Percentiles rank a stretch among this genome's conserved stretches.
phyloP scores from a whole-genome alignment of 2,329 filamentous ascomycete genomes.

The Diaporthe helianthi region DNA sequence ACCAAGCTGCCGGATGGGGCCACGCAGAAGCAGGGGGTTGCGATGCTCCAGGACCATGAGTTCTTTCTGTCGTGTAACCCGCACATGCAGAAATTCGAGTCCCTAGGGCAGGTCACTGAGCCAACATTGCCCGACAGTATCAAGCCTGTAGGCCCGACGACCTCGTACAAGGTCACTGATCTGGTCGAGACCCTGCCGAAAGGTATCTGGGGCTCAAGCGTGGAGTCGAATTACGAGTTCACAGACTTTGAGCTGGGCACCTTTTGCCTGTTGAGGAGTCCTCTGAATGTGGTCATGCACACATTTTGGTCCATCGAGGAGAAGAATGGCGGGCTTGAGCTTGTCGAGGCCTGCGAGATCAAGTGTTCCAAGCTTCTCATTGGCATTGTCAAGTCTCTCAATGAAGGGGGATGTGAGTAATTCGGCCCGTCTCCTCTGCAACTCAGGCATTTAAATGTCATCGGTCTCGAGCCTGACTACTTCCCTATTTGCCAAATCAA shows the following conservation, averaged over 20 bases:
- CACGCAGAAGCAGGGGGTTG: conserved; percentile 47
- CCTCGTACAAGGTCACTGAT: conserved; percentile 40
- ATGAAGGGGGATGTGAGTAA: conserved; percentile 55
- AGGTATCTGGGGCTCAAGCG: conserved; percentile 60
- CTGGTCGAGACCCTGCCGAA: conserved; percentile 43
- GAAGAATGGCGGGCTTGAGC: conserved; percentile 45
- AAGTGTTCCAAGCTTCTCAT: conserved; percentile 58
- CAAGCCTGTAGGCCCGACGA: conserved; percentile 39
- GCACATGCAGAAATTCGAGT: conserved; percentile 54
- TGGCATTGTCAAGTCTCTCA: conserved; percentile 56
- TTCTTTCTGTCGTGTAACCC: conserved; percentile 62
- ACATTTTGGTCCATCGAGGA: conserved; percentile 55
- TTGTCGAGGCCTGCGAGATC: conserved; percentile 59
- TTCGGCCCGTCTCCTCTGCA: neutral
- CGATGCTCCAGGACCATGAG: conserved; percentile 57
- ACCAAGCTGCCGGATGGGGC: conserved; percentile 51
- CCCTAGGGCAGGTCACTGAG: conserved; percentile 41
- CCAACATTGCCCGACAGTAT: conserved; percentile 38
- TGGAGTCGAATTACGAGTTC: conserved; percentile 62
- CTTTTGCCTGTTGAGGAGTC: conserved; percentile 60
- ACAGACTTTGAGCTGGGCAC: conserved; percentile 54
- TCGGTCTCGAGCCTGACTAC: neutral
- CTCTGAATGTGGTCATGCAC: conserved; percentile 60
- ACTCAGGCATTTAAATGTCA: neutral
- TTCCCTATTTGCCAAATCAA: neutral